Base-by-base conservation (phyloP, 2,329 filamentous ascomycete genomes). In the Penicillium sp. region DNA sequence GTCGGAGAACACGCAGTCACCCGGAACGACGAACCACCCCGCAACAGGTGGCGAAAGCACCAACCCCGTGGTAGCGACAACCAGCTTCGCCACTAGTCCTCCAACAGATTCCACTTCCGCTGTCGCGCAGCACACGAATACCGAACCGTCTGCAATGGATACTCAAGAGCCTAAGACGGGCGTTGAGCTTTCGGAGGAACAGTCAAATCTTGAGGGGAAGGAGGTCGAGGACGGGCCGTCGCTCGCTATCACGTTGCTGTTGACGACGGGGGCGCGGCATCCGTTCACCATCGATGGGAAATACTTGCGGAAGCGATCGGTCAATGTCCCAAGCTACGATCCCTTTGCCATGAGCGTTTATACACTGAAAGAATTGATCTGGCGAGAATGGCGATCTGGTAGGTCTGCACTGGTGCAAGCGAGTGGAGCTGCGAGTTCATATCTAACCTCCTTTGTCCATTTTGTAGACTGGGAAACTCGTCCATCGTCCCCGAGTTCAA, bases 291-390 rank as follows among this genome's bases (percentile, higher is more conserved):
- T 97, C 56, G 87, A 95, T 68, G 85, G 87, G 61, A 87, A 82
- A 63, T 96, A 96, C 62, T 74, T 97, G 44, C 77, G 77, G 44
- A 89, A 90, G 69, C 81, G 89, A 49, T 87, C 85, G 58, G 87
- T 95, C 44, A 79, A 79, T 39, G 80, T 93, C 1, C 85, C 88
- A 16, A 84, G 84, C 26, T 77, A 80, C 54, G 89, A 96, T 63
- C 89, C 89, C 1, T 90, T 89, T 64, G 87, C 85, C 64, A 89
- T 97, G 70, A 95, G 87, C 57, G 85, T 95, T 41, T 95, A 96
- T 66, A 95, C 88, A 3, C 74, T 97, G 55, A 96, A 96, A 70
- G 89, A 96, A 72, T 74, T 96, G 63, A 95, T 97, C 65, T 80
- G 93, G 74, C 79, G 88, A 60, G 90, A 96, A 67, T 97, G 91